phyloP scores from a whole-genome alignment of 805 yeast species.

The Torulaspora microellipsoides region DNA sequence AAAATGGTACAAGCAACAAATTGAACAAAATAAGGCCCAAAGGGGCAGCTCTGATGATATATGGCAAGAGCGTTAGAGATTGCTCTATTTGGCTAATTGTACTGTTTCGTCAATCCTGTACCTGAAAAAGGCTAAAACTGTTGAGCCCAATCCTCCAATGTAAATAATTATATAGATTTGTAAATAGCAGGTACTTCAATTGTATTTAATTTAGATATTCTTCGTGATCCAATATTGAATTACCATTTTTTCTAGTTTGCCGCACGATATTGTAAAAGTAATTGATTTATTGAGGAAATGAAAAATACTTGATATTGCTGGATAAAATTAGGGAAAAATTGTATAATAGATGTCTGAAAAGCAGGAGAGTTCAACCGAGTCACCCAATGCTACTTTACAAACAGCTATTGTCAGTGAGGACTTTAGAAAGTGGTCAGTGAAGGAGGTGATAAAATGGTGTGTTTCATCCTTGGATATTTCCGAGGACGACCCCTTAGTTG shows the following conservation, averaged over 20 bases:
- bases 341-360: constrained; percentile 5
- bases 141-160: too few species aligned
- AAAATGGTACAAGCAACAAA: constrained; percentile 60
- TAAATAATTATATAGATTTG: too few species aligned
- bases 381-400: not conserved
- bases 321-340: too few species aligned
- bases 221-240: too few species aligned
- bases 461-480: constrained; percentile 14
- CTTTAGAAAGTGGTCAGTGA: constrained; percentile 22
- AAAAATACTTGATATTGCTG: too few species aligned
- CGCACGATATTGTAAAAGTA: too few species aligned
- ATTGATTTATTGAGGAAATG: too few species aligned
- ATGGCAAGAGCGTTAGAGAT: constrained; percentile 51
- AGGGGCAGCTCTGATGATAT: constrained; percentile 80
- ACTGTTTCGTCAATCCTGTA: too few species aligned
- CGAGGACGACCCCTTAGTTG: constrained; percentile 14
- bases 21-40: constrained; percentile 51
- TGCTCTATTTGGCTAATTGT: not conserved
- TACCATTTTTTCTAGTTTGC: too few species aligned
- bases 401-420: constrained; percentile 12
- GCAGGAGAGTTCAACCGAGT: constrained; percentile 2
- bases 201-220: too few species aligned
- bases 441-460: constrained; percentile 29
- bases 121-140: too few species aligned
- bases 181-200: too few species aligned